Percentiles rank a stretch among this genome's conserved stretches.
phyloP scores from a whole-genome alignment of 2,329 filamentous ascomycete genomes.

The Gyromitra esculenta region DNA sequence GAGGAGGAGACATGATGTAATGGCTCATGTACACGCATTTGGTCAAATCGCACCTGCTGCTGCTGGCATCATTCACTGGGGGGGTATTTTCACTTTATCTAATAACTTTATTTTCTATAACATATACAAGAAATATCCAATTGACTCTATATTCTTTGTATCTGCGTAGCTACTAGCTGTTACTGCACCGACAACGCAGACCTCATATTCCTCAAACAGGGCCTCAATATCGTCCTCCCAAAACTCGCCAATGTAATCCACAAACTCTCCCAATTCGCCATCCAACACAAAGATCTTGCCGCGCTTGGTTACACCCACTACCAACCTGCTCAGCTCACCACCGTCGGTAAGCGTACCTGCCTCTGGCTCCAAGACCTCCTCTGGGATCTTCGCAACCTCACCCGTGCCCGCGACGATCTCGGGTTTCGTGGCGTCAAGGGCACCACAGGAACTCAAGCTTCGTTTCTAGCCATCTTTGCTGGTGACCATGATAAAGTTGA shows the following conservation, averaged over 20 bases:
- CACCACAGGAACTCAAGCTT: conserved; percentile 81
- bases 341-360: conserved; percentile 74
- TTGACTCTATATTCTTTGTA: neutral
- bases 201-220: conserved; percentile 78
- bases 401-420: conserved; percentile 73
- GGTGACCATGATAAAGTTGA: conserved; percentile 65
- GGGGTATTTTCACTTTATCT: conserved; percentile 43
- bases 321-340: conserved; percentile 71
- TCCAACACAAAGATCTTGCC: conserved; percentile 76
- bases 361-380: conserved; percentile 80
- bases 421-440: conserved; percentile 78
- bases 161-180: conserved; percentile 61
- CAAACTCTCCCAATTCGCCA: conserved; percentile 77
- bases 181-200: conserved; percentile 80
- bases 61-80: conserved; percentile 81
- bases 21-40: conserved; percentile 77
- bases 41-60: conserved; percentile 78
- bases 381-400: conserved; percentile 78
- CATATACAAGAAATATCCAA: conserved; percentile 2
- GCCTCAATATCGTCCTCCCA: conserved; percentile 76
- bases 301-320: conserved; percentile 81
- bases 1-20: conserved; percentile 72
- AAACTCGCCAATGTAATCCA: conserved; percentile 82
- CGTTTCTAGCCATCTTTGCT: conserved; percentile 73
- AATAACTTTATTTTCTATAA: neutral